Evolutionary conservation across 805 yeast species (phyloP), one percentile per base, ranked within the genome.

Genomic region (Kuraishia molischiana): DNA sequence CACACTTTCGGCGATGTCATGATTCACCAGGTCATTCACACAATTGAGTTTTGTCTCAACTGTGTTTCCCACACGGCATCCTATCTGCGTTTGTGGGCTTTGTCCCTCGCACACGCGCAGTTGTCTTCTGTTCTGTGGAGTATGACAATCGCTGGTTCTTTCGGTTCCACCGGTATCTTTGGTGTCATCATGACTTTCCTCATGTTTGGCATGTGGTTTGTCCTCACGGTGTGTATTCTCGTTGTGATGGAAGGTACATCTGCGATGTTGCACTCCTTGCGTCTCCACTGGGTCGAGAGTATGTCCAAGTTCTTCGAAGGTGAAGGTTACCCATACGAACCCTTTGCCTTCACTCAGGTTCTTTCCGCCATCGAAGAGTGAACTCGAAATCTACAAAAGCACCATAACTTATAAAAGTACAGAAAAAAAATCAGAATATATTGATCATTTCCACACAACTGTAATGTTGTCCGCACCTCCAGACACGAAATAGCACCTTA

Each of bases 211-310:
- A 71, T 80, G 75, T 81, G 89, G 89, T 80, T 81, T 55, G 69
- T 72, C 5, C 63, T 81, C 47, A 79, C 87, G 0, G 79, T 77
- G 29, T 69, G 76, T 47, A 77, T 81, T 31, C 62, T 81, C 52
- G 87, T 81, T 35, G 64, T 78, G 35, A 81, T 81, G 89, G 89
- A 81, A 59, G 89, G 89, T 40, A 81, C 87, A 0, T 78, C 85
- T n/a, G 87, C 87, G 17, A 81, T 81, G 89, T 64, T 81, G 50
- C 89, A 81, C 54, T 73, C 84, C 13, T 67, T 81, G 50, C 72
- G 89, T 61, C 64, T 81, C 48, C 89, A 81, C 52, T 81, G 89
- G 89, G 87, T 81, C 38, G 89, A 81, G 52, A 74, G 85, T 28
- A 81, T 81, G 89, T 77, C 85, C 33, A 81, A 81, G 56, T 80